Conservation (phyloP, 1,139 yeast species). For the Geotrichum citri-aurantii region DNA sequence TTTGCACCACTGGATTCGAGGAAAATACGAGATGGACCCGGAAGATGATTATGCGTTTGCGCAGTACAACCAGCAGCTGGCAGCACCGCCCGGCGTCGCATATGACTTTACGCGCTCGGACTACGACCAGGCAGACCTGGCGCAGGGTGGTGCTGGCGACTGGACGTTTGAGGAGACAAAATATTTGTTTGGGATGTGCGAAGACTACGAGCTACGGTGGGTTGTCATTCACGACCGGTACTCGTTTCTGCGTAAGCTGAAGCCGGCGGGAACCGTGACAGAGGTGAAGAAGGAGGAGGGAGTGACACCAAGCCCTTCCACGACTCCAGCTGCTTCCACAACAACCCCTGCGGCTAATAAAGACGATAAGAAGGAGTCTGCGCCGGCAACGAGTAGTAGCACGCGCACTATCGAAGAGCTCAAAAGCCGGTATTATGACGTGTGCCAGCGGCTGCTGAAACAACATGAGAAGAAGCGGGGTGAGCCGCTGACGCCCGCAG, state of each 20-base stretch:
- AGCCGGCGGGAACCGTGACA: constrained; percentile 11
- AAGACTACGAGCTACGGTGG: constrained; percentile 81
- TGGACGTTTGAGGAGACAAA: constrained; percentile 81
- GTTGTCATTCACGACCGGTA: constrained; percentile 75
- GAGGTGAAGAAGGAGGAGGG: constrained; percentile 2
- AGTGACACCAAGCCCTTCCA: not conserved
- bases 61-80: constrained; percentile 63
- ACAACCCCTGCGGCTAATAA: not conserved
- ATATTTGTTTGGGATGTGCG: constrained; percentile 66
- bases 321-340: not conserved
- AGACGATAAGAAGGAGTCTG: constrained; percentile 3
- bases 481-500: constrained; percentile 37
- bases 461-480: constrained; percentile 38
- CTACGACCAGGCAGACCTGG: constrained; percentile 40
- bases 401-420: constrained; percentile 63
- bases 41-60: constrained; percentile 58
- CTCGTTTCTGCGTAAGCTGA: constrained; percentile 33
- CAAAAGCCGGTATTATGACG: constrained; percentile 70
- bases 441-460: constrained; percentile 45
- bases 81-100: constrained; percentile 49
- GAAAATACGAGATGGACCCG: constrained; percentile 47
- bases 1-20: constrained; percentile 84
- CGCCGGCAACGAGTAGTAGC: not conserved
- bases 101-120: constrained; percentile 52
- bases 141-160: constrained; percentile 27